Percentiles rank a stretch among this genome's conserved stretches.
These are phyloP conservation scores for Apocynum venetum DNA, from an alignment of 257 asterid genomes.

Conservation along the genomic window DNA sequence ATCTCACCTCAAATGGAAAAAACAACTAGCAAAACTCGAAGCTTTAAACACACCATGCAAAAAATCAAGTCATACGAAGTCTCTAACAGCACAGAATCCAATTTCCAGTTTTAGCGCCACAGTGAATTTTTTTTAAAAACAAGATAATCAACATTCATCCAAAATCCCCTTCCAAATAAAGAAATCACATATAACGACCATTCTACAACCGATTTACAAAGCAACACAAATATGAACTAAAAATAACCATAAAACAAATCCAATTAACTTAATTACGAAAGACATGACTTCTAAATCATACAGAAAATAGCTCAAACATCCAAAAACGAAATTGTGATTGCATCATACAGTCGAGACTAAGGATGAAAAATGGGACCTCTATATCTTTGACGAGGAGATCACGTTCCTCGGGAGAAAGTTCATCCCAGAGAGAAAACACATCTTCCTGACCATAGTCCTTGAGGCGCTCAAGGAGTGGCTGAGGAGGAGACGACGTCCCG, in stretches of 20 bases:
- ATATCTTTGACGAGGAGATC: constrained; percentile 72
- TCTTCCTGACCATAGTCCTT: constrained; percentile 97
- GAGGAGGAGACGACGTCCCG: constrained; percentile 51
- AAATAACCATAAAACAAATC: neutral
- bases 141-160: neutral
- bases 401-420: constrained; percentile 71
- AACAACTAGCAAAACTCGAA: neutral
- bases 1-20: neutral
- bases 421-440: constrained; percentile 80
- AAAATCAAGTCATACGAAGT: neutral
- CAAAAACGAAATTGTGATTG: neutral
- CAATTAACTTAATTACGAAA: neutral
- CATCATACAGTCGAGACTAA: neutral
- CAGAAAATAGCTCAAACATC: constrained; percentile 1
- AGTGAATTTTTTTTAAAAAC: neutral
- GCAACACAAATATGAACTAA: neutral
- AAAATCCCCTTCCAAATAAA: neutral
- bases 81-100: neutral
- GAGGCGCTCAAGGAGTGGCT: constrained; percentile 80
- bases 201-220: neutral
- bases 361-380: constrained; percentile 40
- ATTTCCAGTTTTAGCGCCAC: neutral
- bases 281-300: neutral
- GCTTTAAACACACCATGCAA: neutral
- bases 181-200: neutral